These are phyloP conservation scores for Melampsora allii-populina DNA, from an alignment of 1,284 basidiomycete species.

Conservation along the genomic window DNA sequence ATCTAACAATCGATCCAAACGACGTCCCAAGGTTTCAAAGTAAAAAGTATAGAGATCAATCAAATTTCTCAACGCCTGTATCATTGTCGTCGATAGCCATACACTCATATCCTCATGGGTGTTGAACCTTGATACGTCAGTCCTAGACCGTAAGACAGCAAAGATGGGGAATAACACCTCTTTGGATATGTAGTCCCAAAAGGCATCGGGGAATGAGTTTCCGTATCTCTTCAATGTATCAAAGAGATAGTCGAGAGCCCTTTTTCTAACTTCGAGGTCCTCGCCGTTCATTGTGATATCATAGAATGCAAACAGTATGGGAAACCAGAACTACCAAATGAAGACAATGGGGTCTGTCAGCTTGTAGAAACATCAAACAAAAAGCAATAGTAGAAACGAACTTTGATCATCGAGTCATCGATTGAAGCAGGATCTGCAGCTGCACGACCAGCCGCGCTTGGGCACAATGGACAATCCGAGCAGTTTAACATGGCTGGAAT, in stretches of 20 bases:
- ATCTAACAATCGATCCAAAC: conserved; percentile 86
- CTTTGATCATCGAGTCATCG: conserved; percentile 79
- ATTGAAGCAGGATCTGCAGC: conserved; percentile 54
- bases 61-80: conserved; percentile 91
- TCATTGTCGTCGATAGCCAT: conserved; percentile 99
- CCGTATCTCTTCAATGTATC: conserved; percentile 90
- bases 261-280: conserved; percentile 94
- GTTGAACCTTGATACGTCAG: conserved; percentile 82
- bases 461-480: conserved; percentile 69
- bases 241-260: conserved; percentile 93
- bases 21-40: conserved; percentile 85
- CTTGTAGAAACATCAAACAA: neutral
- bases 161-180: conserved; percentile 99
- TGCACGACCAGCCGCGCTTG: conserved; percentile 1
- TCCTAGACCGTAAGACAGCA: conserved; percentile 77
- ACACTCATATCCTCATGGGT: conserved; percentile 99
- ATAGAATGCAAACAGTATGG: conserved; percentile 92
- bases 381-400: neutral
- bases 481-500: conserved; percentile 86
- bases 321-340: conserved; percentile 74
- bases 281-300: conserved; percentile 99
- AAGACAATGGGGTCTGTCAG: conserved; percentile 11
- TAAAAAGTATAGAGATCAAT: conserved; percentile 96
- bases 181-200: conserved; percentile 97
- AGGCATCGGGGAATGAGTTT: conserved; percentile 76